phyloP scores from a whole-genome alignment of 768 basidiomycete species.

The Macrolepiota dolichaula region DNA sequence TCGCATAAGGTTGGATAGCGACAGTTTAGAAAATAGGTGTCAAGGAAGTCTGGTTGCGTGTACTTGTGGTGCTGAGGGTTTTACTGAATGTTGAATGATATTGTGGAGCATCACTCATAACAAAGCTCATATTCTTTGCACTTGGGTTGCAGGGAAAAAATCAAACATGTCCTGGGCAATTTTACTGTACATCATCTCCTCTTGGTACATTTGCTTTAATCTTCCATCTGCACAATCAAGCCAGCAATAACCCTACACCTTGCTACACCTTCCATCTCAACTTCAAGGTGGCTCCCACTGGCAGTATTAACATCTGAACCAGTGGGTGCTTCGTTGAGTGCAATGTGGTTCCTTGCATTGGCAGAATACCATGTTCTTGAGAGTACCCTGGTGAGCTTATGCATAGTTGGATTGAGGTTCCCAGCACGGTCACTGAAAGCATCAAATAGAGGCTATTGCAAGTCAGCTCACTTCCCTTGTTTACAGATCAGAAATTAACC shows the following conservation, averaged over 20 bases:
- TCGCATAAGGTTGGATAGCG: too few species aligned
- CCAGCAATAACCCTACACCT: conserved; percentile 36
- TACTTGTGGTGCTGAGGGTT: too few species aligned
- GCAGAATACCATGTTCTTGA: conserved; percentile 40
- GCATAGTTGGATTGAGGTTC: conserved; percentile 49
- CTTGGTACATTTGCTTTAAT: conserved; percentile 19
- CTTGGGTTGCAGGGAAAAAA: too few species aligned
- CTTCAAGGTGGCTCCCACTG: conserved; percentile 41
- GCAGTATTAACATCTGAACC: conserved; percentile 22
- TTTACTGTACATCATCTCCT: too few species aligned
- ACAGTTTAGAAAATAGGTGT: too few species aligned
- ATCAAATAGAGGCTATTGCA: conserved; percentile 45
- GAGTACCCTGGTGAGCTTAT: conserved; percentile 49
- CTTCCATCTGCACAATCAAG: conserved; percentile 29
- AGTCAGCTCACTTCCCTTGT: neutral
- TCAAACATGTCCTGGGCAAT: too few species aligned
- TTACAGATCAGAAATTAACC: conserved; percentile 27
- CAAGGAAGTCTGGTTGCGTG: too few species aligned
- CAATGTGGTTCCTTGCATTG: conserved; percentile 33
- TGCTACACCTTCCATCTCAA: conserved; percentile 32
- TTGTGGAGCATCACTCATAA: too few species aligned
- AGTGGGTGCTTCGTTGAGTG: conserved; percentile 36
- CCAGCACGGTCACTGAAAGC: conserved; percentile 48
- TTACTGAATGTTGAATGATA: too few species aligned
- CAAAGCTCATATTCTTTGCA: too few species aligned